Evolutionary conservation across 257 asterid species (phyloP).

Genomic region (Coffea eugenioides): DNA sequence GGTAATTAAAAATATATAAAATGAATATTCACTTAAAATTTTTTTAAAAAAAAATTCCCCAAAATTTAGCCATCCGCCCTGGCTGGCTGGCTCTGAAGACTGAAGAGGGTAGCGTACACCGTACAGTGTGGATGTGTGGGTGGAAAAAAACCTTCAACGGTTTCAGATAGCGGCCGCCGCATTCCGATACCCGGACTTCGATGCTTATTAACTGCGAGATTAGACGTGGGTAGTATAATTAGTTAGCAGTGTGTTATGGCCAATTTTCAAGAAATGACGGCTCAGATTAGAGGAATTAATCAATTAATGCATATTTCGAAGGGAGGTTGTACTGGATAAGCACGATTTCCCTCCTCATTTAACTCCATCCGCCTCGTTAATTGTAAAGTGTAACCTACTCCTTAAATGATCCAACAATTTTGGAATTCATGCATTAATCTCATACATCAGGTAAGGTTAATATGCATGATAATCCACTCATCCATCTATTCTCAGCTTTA

Average conservation of each 20-base stretch:
- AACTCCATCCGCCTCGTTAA: neutral
- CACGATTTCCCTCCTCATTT: neutral
- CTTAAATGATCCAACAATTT: slow-evolving; percentile 3
- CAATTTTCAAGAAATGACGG: neutral
- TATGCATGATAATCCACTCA: slow-evolving; percentile 1
- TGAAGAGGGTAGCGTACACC: too few relatives aligned
- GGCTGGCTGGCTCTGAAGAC: too few relatives aligned
- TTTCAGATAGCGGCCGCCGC: slow-evolving; percentile 5
- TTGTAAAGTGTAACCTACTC: neutral
- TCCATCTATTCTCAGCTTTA: neutral
- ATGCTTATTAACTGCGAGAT: neutral
- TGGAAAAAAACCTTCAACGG: neutral
- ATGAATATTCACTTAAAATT: too few relatives aligned
- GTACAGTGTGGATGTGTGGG: neutral
- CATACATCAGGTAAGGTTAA: neutral
- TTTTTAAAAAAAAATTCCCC: too few relatives aligned
- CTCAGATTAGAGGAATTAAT: slow-evolving; percentile 5
- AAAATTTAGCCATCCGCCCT: too few relatives aligned
- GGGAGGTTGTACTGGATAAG: neutral
- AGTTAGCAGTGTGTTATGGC: neutral
- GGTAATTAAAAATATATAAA: too few relatives aligned
- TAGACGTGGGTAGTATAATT: neutral
- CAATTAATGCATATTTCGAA: neutral
- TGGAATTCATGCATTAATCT: slow-evolving; percentile 13
- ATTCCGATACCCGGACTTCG: neutral